Conservation (phyloP, 192 early-diverging fungal species). For the Anaeromyces robustus region DNA sequence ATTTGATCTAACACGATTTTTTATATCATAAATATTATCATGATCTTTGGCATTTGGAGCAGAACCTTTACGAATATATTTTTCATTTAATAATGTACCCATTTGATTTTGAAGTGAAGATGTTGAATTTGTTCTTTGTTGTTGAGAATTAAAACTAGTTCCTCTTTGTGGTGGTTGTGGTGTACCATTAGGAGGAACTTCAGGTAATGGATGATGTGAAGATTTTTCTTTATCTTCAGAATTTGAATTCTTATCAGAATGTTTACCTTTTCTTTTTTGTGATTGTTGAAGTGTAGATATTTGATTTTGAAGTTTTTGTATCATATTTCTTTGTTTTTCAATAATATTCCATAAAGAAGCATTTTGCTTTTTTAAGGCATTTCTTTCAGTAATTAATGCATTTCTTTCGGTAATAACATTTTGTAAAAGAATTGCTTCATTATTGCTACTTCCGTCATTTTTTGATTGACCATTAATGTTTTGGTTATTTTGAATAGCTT, state of each 20-base stretch:
- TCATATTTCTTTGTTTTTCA: conserved; percentile 74
- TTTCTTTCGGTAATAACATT: conserved; percentile 26
- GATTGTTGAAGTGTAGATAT: conserved; percentile 10
- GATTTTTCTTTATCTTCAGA: background rate
- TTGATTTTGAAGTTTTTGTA: conserved; percentile 68
- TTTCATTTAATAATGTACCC: background rate
- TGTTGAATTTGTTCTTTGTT: background rate
- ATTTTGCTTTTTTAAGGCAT: conserved; percentile 62
- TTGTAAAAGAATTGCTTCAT: conserved; percentile 3
- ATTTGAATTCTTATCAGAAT: background rate
- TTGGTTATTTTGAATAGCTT: background rate
- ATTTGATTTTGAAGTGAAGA: background rate
- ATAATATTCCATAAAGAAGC: conserved; percentile 82
- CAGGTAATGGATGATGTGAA: background rate
- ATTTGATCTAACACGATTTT: background rate
- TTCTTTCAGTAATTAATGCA: conserved; percentile 30
- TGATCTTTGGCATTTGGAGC: background rate
- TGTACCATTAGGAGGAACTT: background rate
- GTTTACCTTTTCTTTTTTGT: background rate
- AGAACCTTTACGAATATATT: background rate
- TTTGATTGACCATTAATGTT: background rate
- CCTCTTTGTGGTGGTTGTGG: background rate
- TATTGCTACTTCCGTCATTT: background rate
- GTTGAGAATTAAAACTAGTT: background rate
- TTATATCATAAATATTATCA: background rate